Conservation (phyloP, 352 stramenopile genomes). For the Aphanomyces astaci region DNA sequence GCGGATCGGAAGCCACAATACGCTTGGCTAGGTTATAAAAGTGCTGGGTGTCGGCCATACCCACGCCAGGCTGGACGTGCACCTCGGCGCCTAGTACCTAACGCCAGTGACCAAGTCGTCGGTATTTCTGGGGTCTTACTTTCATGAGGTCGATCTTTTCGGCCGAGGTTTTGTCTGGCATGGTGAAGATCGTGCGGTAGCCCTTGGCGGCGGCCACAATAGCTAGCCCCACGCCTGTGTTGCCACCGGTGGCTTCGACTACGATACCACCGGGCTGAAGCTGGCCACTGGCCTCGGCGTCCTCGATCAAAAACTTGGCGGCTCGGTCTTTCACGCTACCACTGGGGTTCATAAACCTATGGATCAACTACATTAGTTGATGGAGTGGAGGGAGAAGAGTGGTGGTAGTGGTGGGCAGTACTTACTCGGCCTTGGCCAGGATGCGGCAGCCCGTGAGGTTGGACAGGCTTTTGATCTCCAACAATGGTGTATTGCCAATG, state of each 20-base stretch:
- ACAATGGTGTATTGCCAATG: slow-evolving; percentile 67
- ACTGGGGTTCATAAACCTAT: slow-evolving; percentile 73
- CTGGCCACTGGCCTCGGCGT: slow-evolving; percentile 81
- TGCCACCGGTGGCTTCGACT: slow-evolving; percentile 83
- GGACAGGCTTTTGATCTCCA: slow-evolving; percentile 59
- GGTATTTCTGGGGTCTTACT: slow-evolving; percentile 15
- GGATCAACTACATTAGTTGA: neutral
- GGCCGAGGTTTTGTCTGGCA: slow-evolving; percentile 53
- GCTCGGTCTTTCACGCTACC: slow-evolving; percentile 93
- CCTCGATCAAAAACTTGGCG: slow-evolving; percentile 87
- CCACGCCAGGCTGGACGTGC: slow-evolving; percentile 49
- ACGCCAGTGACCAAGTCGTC: neutral
- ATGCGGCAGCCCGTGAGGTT: slow-evolving; percentile 66
- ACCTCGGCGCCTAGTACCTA: slow-evolving; percentile 52
- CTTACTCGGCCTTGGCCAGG: slow-evolving; percentile 69
- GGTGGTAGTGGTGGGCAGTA: neutral
- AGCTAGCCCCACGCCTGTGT: slow-evolving; percentile 88
- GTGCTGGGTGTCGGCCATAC: slow-evolving; percentile 58
- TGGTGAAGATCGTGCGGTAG: slow-evolving; percentile 73
- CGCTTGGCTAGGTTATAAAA: slow-evolving; percentile 70
- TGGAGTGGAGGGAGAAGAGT: neutral
- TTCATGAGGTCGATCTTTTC: slow-evolving; percentile 81
- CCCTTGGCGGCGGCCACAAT: slow-evolving; percentile 80
- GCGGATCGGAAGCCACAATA: slow-evolving; percentile 53
- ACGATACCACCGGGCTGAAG: slow-evolving; percentile 61